Evolutionary conservation across 768 basidiomycete species (phyloP).

Genomic region (Pulveroboletus frians): DNA sequence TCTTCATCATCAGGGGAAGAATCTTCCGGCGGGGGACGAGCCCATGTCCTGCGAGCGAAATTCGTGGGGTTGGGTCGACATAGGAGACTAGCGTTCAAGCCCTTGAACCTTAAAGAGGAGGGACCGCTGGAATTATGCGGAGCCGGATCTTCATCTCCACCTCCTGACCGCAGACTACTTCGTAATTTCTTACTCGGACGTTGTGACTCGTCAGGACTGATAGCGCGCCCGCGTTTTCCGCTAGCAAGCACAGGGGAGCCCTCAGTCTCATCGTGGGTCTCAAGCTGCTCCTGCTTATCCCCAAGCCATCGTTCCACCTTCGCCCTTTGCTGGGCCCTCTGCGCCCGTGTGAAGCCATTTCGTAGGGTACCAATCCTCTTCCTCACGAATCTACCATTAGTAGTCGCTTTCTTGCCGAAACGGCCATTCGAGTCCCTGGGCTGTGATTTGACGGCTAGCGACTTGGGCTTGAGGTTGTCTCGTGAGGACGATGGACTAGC

Average conservation of each 20-base stretch:
- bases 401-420: conserved; percentile 58
- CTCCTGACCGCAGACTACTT: conserved; percentile 13
- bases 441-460: conserved; percentile 45
- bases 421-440: conserved; percentile 62
- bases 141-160: conserved; percentile 26
- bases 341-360: conserved; percentile 32
- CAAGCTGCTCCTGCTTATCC: conserved; percentile 19
- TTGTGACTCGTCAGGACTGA: conserved; percentile 20
- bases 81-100: conserved; percentile 42
- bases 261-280: conserved; percentile 10
- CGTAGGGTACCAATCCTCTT: conserved; percentile 26
- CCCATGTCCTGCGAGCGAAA: conserved; percentile 57
- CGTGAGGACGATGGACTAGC: conserved; percentile 23
- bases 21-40: conserved; percentile 35
- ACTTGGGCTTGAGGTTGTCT: conserved; percentile 34
- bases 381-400: conserved; percentile 41
- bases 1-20: conserved; percentile 32
- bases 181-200: conserved; percentile 27
- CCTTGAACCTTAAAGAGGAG: conserved; percentile 26
- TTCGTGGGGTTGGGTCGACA: conserved; percentile 58
- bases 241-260: conserved; percentile 9
- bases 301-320: conserved; percentile 38
- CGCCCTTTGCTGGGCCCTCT: conserved; percentile 39
- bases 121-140: conserved; percentile 25
- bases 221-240: conserved; percentile 22